Evolutionary conservation across 768 basidiomycete genomes (phyloP).

Genomic region (Neoboletus magnificus): DNA sequence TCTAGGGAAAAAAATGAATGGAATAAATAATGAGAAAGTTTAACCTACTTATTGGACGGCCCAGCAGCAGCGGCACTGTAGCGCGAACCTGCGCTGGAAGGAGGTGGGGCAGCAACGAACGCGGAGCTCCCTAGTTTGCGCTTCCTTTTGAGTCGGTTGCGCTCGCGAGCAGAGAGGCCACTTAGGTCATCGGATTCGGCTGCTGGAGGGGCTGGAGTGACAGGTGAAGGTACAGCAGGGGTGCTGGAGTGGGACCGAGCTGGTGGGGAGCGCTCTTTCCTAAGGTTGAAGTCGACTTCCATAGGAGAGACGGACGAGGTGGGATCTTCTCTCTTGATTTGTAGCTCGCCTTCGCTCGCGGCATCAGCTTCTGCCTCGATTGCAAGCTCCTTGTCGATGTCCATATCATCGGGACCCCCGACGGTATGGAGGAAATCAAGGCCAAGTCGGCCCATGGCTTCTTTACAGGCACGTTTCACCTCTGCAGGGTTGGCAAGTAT

Average conservation of each 20-base stretch:
- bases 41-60: conserved; percentile 54
- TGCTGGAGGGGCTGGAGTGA: conserved; percentile 37
- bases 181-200: conserved; percentile 42
- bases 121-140: conserved; percentile 83
- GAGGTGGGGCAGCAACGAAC: conserved; percentile 68
- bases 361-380: conserved; percentile 51
- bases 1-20: conserved; percentile 37
- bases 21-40: not conserved
- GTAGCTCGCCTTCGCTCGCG: conserved; percentile 40
- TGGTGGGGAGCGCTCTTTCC: conserved; percentile 41
- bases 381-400: conserved; percentile 78
- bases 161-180: conserved; percentile 84
- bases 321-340: conserved; percentile 39
- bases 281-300: conserved; percentile 41
- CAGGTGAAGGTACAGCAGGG: conserved; percentile 47
- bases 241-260: conserved; percentile 44
- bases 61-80: conserved; percentile 59
- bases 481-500: conserved; percentile 73
- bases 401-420: conserved; percentile 73
- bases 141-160: conserved; percentile 92
- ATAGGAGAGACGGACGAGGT: conserved; percentile 38
- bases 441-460: conserved; percentile 84
- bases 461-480: conserved; percentile 82
- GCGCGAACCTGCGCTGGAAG: conserved; percentile 56
- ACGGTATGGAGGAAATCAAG: conserved; percentile 80